Conservation (phyloP, 257 asterid species). For the Gentiana macrophylla region DNA sequence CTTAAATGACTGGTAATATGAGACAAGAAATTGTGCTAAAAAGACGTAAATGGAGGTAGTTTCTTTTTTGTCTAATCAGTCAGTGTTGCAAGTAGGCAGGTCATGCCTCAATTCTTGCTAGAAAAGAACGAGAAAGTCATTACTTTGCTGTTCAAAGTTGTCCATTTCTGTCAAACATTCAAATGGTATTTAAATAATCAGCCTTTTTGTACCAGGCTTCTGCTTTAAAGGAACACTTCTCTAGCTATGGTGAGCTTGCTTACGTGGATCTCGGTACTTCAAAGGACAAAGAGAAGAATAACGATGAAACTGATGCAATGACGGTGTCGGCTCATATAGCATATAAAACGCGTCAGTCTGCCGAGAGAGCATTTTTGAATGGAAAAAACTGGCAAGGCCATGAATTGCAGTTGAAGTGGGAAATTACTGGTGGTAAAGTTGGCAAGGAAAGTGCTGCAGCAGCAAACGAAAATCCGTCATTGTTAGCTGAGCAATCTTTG, state of each 20-base stretch:
- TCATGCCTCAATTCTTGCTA: too few relatives aligned
- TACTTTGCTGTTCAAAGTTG: too few relatives aligned
- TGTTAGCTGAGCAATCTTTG: conserved; percentile 11
- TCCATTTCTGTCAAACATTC: not conserved
- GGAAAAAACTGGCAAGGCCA: conserved; percentile 89
- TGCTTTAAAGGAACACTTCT: conserved; percentile 74
- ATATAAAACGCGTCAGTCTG: conserved; percentile 58
- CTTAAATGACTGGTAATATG: too few relatives aligned
- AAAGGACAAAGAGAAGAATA: conserved; percentile 31
- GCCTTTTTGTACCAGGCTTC: conserved; percentile 37
- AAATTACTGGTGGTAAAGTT: conserved; percentile 14
- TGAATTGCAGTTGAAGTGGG: conserved; percentile 60
- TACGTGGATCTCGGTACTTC: conserved; percentile 58
- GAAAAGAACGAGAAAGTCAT: too few relatives aligned
- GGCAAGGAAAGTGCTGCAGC: conserved; percentile 10
- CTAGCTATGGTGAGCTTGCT: conserved; percentile 62
- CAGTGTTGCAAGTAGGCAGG: too few relatives aligned
- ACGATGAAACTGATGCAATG: conserved; percentile 25
- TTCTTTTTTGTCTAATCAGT: too few relatives aligned
- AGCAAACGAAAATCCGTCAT: conserved; percentile 16
- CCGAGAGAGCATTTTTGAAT: conserved; percentile 76
- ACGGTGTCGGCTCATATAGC: conserved; percentile 52
- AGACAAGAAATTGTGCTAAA: too few relatives aligned
- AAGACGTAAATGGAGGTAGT: too few relatives aligned
- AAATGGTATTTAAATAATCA: not conserved